These are phyloP conservation scores for Nicotiana benthamiana DNA, from an alignment of 257 asterid species.

Conservation along the genomic window DNA sequence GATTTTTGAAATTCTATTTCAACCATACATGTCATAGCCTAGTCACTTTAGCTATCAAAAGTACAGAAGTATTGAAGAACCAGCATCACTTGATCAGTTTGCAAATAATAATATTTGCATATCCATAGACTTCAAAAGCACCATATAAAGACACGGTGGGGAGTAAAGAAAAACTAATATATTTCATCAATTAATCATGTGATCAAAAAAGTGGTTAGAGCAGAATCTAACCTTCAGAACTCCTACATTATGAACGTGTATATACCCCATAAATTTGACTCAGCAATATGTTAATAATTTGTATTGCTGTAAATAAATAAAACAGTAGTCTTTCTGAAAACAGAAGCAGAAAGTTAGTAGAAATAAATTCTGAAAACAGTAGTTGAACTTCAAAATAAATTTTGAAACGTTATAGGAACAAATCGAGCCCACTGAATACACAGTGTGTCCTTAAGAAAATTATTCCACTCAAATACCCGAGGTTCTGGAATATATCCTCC, in stretches of 20 bases:
- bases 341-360: too few relatives aligned
- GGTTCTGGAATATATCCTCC: too few relatives aligned
- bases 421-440: too few relatives aligned
- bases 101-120: background rate
- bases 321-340: too few relatives aligned
- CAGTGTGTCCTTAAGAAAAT: too few relatives aligned
- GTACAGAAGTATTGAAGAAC: background rate
- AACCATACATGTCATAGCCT: background rate
- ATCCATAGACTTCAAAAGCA: background rate
- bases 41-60: background rate
- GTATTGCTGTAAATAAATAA: too few relatives aligned
- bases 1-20: background rate
- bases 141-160: background rate
- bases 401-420: too few relatives aligned
- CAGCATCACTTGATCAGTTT: background rate
- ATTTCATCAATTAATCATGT: background rate
- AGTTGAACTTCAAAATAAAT: too few relatives aligned
- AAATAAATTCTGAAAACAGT: too few relatives aligned
- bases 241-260: background rate
- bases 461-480: too few relatives aligned
- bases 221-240: background rate
- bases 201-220: background rate
- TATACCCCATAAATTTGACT: background rate
- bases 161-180: background rate
- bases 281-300: too few relatives aligned